Evolutionary conservation across 352 stramenopile genomes (phyloP), one percentile per base, ranked within the genome.

Genomic region (Globisporangium apiculatum): DNA sequence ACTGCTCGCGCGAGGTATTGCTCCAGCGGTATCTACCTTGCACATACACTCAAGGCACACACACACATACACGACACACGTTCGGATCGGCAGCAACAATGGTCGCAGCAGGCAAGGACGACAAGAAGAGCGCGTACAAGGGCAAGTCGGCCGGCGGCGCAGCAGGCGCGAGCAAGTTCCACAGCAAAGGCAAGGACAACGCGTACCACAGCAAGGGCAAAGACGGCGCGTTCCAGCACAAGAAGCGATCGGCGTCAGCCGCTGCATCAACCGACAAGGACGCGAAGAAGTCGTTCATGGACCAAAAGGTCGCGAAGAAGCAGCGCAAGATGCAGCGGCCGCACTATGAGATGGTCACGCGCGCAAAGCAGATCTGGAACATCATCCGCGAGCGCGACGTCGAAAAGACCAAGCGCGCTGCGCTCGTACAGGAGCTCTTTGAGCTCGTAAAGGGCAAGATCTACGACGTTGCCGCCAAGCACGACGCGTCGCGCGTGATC

Each of bases 351-450:
- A 87, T 91, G 66, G 94, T 98, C 17, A 84, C 75, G 51, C 83
- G 91, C 57, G 87, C 94, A 65, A 98, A 98, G 75, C 83, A 94
- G 66, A 87, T 98, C 61, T 98, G 95, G 95, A 98, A 98, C 78
- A 82, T 97, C 60, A 87, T 98, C 48, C 89, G 94, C 38, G 71
- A 97, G 52, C 77, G 81, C 57, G 79, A 93, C 36, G 79, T 92
- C 41, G 81, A 91, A 48, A 93, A 92, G 72, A 48, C 15, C 53
- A 93, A 92, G 75, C 85, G 83, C 46, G 83, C 79, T 38, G 78
- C 85, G 55, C 79, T 97, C 12, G 89, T 97, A 56, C 77, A 94
- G 24, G 83, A 98, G 75, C 79, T 98, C 24, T 97, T 90, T 61
- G 72, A 69, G 36, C 66, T 98, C 14, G 83, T 99, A n/a, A 83